Percentiles rank a stretch among this genome's conserved stretches.
Evolutionary conservation across 306 rosid genomes (phyloP).

Genomic region (Vigna unguiculata): DNA sequence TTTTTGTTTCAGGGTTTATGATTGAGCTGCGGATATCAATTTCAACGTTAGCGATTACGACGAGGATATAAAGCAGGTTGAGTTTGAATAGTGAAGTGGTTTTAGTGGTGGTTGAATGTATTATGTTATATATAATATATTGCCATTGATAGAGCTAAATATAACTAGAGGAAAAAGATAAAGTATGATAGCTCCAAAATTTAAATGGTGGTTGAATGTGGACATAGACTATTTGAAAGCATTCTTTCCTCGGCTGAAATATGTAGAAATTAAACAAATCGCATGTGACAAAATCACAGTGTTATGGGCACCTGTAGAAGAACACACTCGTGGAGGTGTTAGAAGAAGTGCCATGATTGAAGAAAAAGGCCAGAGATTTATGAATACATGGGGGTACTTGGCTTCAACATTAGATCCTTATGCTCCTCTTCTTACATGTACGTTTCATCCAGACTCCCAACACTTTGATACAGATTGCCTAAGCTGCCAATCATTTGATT

Average conservation of each 20-base stretch:
- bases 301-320: not conserved
- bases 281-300: not conserved
- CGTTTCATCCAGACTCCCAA: conserved; percentile 44
- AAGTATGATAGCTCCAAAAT: too few species aligned
- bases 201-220: too few species aligned
- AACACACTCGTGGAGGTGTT: fast-evolving
- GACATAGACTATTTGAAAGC: too few species aligned
- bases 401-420: conserved; percentile 47
- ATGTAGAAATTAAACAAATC: too few species aligned
- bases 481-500: conserved; percentile 53
- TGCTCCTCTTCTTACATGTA: conserved; percentile 46
- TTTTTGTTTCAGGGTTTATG: conserved; percentile 72
- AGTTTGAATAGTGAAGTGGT: not conserved
- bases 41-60: conserved; percentile 78
- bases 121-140: too few species aligned
- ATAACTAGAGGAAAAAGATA: too few species aligned
- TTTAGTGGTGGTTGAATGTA: not conserved
- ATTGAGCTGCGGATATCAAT: conserved; percentile 98
- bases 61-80: conserved; percentile 86
- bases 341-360: fast-evolving
- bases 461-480: conserved; percentile 55
- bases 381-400: not conserved
- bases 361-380: not conserved
- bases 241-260: too few species aligned
- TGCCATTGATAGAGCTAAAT: too few species aligned